Base-by-base conservation (phyloP, 1,139 yeast genomes). In the Yamadazyma songkhlaensis region DNA sequence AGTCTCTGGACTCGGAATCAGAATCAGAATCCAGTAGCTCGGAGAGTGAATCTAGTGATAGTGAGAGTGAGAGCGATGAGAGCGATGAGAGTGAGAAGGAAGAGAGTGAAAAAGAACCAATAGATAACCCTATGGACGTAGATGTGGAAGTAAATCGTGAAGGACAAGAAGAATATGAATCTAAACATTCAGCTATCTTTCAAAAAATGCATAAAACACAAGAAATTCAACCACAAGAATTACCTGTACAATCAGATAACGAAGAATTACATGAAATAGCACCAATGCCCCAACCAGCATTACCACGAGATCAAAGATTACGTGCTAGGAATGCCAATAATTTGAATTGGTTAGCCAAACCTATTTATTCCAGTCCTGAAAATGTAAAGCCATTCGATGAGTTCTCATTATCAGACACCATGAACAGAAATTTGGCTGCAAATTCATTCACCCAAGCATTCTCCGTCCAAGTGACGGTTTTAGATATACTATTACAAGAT, bases 281-380 rank as follows among this genome's bases (percentile, higher is more conserved):
- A 3, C 95, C 96, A 9, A 64, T 90, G 36, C 97, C 97, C 1
- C 96, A 88, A 57, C 95, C 94, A 0, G 79, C 66, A 32, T 62
- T 79, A 25, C 84, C 84, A 3, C 60, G 69, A 48, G 83, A 80
- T 47, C 58, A 55, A 34, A 59, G 55, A 36, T 58, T 79, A 20
- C 55, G 65, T 4, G 53, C 74, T 10, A 59, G 72, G 11, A 67
- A 67, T 37, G 57, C 65, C 33, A 68, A 64, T 21, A 66, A 61
- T 42, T 55, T 81, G 24, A 73, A 77, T 47, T 87, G 96, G 95
- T 62, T 85, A 17, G 74, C 86, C 0, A 62, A 64, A 13, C 95
- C 96, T 1, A 60, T 60, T 4, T 81, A 77, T 46, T 72, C 82
- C 22, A 55, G 64, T 9, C 78, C 84, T 0, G 60, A 55, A 4